These are phyloP conservation scores for Hyaloscypha finlandica DNA, from an alignment of 495 filamentous ascomycete genomes.

Conservation along the genomic window DNA sequence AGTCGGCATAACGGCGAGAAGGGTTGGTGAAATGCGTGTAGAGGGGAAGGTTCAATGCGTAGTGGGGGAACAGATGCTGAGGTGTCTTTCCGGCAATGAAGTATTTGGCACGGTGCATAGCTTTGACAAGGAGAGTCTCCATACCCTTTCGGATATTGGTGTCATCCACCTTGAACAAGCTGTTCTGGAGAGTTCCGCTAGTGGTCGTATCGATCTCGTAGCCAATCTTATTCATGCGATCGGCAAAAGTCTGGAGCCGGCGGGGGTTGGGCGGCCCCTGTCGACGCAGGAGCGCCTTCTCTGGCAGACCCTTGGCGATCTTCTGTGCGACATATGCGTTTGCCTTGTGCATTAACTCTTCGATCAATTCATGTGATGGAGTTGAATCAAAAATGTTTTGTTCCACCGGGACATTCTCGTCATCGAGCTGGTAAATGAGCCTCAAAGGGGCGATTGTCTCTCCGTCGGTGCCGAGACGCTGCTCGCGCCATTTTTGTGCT, in stretches of 20 bases:
- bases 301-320: constrained; percentile 74
- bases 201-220: constrained; percentile 85
- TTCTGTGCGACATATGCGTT: constrained; percentile 89
- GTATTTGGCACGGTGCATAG: constrained; percentile 96
- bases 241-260: constrained; percentile 85
- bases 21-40: constrained; percentile 99
- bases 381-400: constrained; percentile 94
- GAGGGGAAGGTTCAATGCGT: constrained; percentile 86
- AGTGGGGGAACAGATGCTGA: constrained; percentile 79
- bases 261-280: constrained; percentile 83
- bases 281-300: constrained; percentile 89
- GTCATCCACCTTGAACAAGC: constrained; percentile 88
- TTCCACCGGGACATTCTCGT: constrained; percentile 96
- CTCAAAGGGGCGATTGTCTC: constrained; percentile 81
- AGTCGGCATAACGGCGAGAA: constrained; percentile 90
- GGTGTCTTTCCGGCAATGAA: constrained; percentile 74
- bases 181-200: constrained; percentile 89
- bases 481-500: constrained; percentile 84
- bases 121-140: constrained; percentile 92
- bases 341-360: constrained; percentile 89
- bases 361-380: constrained; percentile 86
- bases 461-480: constrained; percentile 75
- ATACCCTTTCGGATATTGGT: constrained; percentile 90
- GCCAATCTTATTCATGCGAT: constrained; percentile 89
- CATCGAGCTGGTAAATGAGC: constrained; percentile 90